phyloP scores from a whole-genome alignment of 345 rosid genomes.

The Brassica incana region DNA sequence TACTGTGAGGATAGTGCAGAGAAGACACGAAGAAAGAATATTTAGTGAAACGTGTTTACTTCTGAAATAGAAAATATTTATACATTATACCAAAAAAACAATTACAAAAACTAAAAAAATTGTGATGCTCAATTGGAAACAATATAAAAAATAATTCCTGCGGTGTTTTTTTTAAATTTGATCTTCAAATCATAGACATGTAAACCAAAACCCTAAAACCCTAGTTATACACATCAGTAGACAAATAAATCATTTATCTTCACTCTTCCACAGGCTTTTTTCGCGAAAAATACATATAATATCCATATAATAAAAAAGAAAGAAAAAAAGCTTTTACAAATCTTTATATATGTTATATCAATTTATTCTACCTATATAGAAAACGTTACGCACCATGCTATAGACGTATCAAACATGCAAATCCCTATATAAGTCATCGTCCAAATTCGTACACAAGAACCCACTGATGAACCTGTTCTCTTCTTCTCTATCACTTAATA shows the following conservation, averaged over 20 bases:
- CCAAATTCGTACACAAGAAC: conserved; percentile 53
- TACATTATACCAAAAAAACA: background rate
- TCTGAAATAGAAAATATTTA: background rate
- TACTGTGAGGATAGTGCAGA: background rate
- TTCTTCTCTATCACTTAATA: conserved; percentile 55
- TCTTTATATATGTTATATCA: conserved; percentile 37
- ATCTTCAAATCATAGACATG: background rate
- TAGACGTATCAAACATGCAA: conserved; percentile 55
- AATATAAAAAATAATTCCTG: background rate
- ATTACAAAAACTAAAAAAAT: background rate
- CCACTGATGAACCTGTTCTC: conserved; percentile 50
- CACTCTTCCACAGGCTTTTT: conserved; percentile 21
- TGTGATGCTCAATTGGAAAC: background rate
- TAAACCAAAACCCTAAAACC: background rate
- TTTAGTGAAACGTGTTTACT: background rate
- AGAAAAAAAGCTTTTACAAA: background rate
- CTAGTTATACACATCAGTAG: background rate
- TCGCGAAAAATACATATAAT: background rate
- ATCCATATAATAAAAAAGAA: background rate
- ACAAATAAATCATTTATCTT: conserved; percentile 21
- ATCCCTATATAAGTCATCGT: conserved; percentile 51
- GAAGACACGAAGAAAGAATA: background rate
- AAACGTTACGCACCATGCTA: conserved; percentile 23
- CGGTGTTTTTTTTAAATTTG: background rate
- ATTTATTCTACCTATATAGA: conserved; percentile 26